Evolutionary conservation across 176 grass and related monocot genomes (phyloP), one percentile per base, ranked within the genome.

Genomic region (Alloteropsis semialata): DNA sequence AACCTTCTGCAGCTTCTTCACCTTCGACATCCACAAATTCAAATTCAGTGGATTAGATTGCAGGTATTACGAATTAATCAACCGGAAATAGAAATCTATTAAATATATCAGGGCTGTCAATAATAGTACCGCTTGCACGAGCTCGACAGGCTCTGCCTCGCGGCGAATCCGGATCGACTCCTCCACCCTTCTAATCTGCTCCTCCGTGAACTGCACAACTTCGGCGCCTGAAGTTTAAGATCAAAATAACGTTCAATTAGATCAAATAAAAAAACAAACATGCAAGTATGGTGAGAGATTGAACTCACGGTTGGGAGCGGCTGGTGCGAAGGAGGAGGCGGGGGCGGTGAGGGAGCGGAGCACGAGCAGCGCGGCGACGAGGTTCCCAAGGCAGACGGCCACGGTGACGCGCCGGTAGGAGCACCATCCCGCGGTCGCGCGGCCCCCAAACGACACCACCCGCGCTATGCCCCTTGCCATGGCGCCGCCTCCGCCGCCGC

Each of bases 161-260:
- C 88, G 83, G 24, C 91, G 89, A 88, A 88, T 88, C 81, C 69
- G 91, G 74, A 91, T 93, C 21, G 94, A 91, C 65, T 97, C 94
- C 79, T 97, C 88, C n/a, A 91, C 72, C 72, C 61, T 82, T 78
- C 74, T 76, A 82, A 72, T 75, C 84, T 93, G 94, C 68, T 91
- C 81, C 49, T 81, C n/a, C n/a, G n/a, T 80, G 59, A 85, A 63
- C 79, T 91, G 17, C 12, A 59, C 48, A 69, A 77, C 2, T 27
- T 16, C 69, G 74, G 27, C 38, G 39, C 21, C 32, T 51, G 17
- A 55, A n/a, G n/a, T n/a, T n/a, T n/a, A n/a, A n/a, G n/a, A n/a
- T n/a, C n/a, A n/a, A n/a, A n/a, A n/a, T n/a, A n/a, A n/a, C n/a
- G n/a, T n/a, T 74, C 62, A 49, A 45, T 53, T 43, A 22, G 53